These are phyloP conservation scores for Pleodorina starrii DNA, from an alignment of 139 green algal species.

Conservation along the genomic window DNA sequence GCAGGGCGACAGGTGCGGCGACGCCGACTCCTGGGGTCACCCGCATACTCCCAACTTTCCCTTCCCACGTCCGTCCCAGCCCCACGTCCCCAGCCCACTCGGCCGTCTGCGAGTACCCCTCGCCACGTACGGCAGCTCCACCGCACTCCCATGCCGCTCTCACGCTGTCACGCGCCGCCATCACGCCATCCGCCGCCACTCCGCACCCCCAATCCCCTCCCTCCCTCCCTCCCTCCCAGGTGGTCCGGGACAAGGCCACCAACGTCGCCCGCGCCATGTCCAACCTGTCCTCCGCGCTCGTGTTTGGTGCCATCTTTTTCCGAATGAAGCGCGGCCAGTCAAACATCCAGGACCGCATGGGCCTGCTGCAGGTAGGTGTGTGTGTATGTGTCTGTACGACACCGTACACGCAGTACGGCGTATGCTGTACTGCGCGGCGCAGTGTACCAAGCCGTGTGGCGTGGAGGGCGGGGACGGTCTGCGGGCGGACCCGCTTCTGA, in stretches of 20 bases:
- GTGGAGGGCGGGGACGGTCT: no score
- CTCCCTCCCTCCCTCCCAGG: constrained; percentile 57
- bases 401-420: no score
- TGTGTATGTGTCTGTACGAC: neutral
- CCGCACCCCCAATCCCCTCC: neutral
- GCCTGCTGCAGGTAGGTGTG: constrained; percentile 79
- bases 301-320: constrained; percentile 96
- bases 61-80: no score
- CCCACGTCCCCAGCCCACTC: neutral
- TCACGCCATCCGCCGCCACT: neutral
- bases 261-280: constrained; percentile 77
- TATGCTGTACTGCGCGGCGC: no score
- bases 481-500: no score
- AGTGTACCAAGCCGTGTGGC: no score
- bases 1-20: no score
- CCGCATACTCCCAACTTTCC: no score
- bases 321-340: constrained; percentile 80
- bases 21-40: no score
- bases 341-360: constrained; percentile 91
- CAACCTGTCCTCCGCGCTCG: constrained; percentile 86
- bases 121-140: no score
- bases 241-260: constrained; percentile 87
- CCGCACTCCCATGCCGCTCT: no score
- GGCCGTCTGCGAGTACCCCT: no score
- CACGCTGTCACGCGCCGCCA: neutral